A percentile compares a stretch with the other conserved stretches of the same genome.
phyloP scores from a whole-genome alignment of 805 yeast species.

The Candida yuanshanica region DNA sequence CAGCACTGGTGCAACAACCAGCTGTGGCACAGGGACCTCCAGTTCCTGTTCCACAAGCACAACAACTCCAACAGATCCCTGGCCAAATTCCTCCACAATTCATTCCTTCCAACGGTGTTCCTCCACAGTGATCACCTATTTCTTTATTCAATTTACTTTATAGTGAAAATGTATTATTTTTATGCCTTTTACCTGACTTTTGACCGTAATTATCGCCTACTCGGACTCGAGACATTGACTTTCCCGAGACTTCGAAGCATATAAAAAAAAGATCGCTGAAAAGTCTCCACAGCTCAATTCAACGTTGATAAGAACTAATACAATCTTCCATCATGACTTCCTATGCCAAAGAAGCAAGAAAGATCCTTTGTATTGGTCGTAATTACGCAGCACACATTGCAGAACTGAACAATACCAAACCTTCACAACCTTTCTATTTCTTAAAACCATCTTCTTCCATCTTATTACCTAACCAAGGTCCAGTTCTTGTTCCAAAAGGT shows the following conservation, averaged over 20 bases:
- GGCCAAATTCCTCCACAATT: background rate
- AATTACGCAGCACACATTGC: constrained; percentile 95
- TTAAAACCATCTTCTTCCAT: constrained; percentile 83
- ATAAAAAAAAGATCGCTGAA: background rate
- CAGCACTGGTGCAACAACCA: constrained; percentile 19
- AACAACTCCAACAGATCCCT: constrained; percentile 2
- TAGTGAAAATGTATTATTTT: too few species aligned
- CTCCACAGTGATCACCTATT: background rate
- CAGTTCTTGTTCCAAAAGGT: constrained; percentile 79
- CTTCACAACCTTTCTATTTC: constrained; percentile 87
- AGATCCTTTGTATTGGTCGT: constrained; percentile 92
- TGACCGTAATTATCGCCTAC: background rate
- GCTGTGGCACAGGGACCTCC: constrained; percentile 4
- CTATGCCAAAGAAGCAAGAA: constrained; percentile 60
- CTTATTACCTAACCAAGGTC: constrained; percentile 57
- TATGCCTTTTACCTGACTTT: background rate
- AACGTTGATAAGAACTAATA: too few species aligned
- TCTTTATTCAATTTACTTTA: background rate
- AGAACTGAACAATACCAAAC: constrained; percentile 78
- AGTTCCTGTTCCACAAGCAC: constrained; percentile 3
- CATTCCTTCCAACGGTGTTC: background rate
- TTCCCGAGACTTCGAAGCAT: background rate
- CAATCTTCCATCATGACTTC: constrained; percentile 10
- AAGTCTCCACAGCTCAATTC: too few species aligned
- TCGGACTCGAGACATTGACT: background rate